Evolutionary conservation across 2,329 filamentous ascomycete genomes (phyloP).

Genomic region (Diaporthe caulivora): DNA sequence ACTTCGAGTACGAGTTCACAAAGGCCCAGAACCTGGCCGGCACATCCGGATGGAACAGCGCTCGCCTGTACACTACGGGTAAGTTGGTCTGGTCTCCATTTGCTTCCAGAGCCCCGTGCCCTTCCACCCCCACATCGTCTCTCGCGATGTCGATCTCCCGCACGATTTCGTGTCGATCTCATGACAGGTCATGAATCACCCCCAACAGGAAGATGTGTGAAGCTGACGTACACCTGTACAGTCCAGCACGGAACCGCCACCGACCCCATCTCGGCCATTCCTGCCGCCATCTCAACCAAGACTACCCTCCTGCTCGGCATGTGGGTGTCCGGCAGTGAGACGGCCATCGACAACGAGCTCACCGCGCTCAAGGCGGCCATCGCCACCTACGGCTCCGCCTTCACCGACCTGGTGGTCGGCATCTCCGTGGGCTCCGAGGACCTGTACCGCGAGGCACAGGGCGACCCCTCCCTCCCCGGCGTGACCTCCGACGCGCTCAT

Average conservation of each 20-base stretch:
- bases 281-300: conserved; percentile 73
- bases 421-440: conserved; percentile 77
- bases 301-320: conserved; percentile 72
- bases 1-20: conserved; percentile 80
- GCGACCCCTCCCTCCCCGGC: conserved; percentile 65
- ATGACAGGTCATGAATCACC: neutral
- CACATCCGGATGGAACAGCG: conserved; percentile 75
- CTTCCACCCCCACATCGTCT: neutral
- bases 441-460: conserved; percentile 73
- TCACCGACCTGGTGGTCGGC: conserved; percentile 71
- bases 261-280: conserved; percentile 85
- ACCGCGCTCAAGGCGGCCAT: conserved; percentile 70
- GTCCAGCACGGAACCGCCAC: conserved; percentile 73
- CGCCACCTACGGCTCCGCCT: conserved; percentile 59
- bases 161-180: neutral
- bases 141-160: conserved; percentile 18
- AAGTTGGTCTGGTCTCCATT: conserved; percentile 34
- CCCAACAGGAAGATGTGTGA: neutral
- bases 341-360: conserved; percentile 71
- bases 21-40: conserved; percentile 73
- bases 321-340: conserved; percentile 71
- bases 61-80: conserved; percentile 79
- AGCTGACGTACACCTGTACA: conserved; percentile 35
- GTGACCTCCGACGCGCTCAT: conserved; percentile 70
- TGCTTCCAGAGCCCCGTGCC: neutral